These are phyloP conservation scores for Phytophthora agathidicida DNA, from an alignment of 352 stramenopile genomes.

Conservation along the genomic window DNA sequence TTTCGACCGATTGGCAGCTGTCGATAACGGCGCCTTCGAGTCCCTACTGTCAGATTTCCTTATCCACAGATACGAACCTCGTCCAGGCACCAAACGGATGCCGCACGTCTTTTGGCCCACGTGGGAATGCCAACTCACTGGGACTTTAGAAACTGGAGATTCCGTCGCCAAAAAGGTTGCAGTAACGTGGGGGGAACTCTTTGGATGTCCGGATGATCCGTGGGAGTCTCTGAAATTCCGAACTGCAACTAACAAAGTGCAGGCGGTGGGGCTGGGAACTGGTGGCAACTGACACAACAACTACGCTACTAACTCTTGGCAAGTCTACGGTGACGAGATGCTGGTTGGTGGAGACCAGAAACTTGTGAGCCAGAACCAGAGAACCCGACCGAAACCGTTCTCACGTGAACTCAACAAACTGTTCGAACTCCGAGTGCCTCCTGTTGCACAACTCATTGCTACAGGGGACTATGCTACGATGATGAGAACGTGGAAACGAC, in stretches of 20 bases:
- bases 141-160: not conserved
- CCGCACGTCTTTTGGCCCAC: not conserved
- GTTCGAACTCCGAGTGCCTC: not conserved
- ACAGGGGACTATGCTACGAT: not conserved
- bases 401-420: not conserved
- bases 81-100: not conserved
- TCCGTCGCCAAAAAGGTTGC: not conserved
- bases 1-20: not conserved
- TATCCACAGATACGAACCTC: not conserved
- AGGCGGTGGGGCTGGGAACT: not conserved
- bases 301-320: not conserved
- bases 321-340: not conserved
- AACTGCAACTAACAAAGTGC: not conserved
- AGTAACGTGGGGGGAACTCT: not conserved
- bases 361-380: not conserved
- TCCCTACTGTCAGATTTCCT: not conserved
- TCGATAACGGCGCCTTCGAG: not conserved
- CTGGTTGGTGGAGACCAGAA: not conserved
- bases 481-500: not conserved
- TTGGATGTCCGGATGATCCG: not conserved
- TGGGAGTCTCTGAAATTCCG: not conserved
- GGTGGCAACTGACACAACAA: not conserved
- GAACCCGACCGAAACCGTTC: not conserved
- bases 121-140: not conserved
- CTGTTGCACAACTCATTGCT: not conserved